A percentile compares a stretch with the other conserved stretches of the same genome.
Evolutionary conservation across 805 yeast genomes (phyloP).

Genomic region (Candida nanaspora): DNA sequence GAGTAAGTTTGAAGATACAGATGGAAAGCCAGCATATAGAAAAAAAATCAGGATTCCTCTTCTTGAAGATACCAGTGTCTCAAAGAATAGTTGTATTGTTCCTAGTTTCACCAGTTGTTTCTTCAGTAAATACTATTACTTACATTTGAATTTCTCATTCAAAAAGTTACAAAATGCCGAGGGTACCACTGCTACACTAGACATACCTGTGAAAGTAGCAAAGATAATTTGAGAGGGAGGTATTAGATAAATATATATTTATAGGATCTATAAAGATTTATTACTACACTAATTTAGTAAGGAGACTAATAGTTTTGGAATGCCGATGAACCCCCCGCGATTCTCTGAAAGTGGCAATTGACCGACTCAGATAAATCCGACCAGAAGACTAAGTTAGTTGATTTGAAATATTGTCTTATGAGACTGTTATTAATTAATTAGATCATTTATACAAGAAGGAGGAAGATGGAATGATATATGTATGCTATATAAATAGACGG

Average conservation of each 20-base stretch:
- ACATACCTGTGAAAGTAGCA: slow-evolving; percentile 16
- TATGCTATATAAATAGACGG: too few species aligned
- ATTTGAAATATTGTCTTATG: too few species aligned
- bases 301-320: too few species aligned
- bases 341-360: too few species aligned
- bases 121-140: slow-evolving; percentile 11
- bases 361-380: too few species aligned
- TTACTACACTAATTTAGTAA: too few species aligned
- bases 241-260: background rate
- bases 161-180: slow-evolving; percentile 6
- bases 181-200: slow-evolving; percentile 3
- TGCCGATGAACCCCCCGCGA: too few species aligned
- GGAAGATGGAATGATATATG: too few species aligned
- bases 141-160: slow-evolving; percentile 9
- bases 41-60: slow-evolving; percentile 7
- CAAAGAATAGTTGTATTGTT: slow-evolving; percentile 10
- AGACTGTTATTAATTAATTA: too few species aligned
- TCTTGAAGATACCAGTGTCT: slow-evolving; percentile 6
- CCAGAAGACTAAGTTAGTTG: too few species aligned
- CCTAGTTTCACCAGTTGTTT: slow-evolving; percentile 16
- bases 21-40: background rate
- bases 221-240: slow-evolving; percentile 1
- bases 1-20: background rate
- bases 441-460: too few species aligned
- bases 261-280: background rate